Evolutionary conservation across 2,329 filamentous ascomycete species (phyloP), one percentile per base, ranked within the genome.

Genomic region (Aspergillus quadricinctus): DNA sequence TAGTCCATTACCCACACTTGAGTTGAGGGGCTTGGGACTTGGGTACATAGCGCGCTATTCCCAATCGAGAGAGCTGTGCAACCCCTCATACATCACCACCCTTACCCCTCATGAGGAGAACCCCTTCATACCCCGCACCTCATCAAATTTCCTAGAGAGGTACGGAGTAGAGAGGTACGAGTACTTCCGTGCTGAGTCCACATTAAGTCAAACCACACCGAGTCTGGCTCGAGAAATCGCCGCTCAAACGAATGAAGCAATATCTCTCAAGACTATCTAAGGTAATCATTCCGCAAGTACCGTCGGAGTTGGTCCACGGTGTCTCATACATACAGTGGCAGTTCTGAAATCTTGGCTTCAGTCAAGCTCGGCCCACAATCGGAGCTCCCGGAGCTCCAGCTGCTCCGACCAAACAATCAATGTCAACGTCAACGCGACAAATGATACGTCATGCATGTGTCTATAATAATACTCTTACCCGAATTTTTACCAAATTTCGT

Each of bases 81-180:
- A 35, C 46, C 50, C 53, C 27, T 31, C n/a, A 21, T 25, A 48
- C 53, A 37, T 49, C 27, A 46, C n/a, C n/a, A n/a, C n/a, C n/a
- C n/a, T 14, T 29, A 49, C 61, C 59, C 61, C 61, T 60, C 61
- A 52, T 54, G 61, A 59, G 61, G 61, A 54, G 57, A 23, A 3
- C 10, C 11, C 50, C 27, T 50, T 51, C 56, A 48, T 25, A 35
- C 23, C 46, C 40, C 53, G 31, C 31, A 37, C 31, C 31, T 17
- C 31, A 5, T 35, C 31, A 35, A 35, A 35, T 35, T 35, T 35
- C 11, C 11, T 4, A 28, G 27, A 35, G 29, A 31, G 29, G 3
- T 31, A 31, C 4, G 4, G 8, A 28, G 28, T 28, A 28, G 23
- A 23, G 23, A 23, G 23, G 23, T 23, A 23, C 23, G 31, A 11